Evolutionary conservation across 352 stramenopile species (phyloP).

Genomic region (Globisporangium perplexum): DNA sequence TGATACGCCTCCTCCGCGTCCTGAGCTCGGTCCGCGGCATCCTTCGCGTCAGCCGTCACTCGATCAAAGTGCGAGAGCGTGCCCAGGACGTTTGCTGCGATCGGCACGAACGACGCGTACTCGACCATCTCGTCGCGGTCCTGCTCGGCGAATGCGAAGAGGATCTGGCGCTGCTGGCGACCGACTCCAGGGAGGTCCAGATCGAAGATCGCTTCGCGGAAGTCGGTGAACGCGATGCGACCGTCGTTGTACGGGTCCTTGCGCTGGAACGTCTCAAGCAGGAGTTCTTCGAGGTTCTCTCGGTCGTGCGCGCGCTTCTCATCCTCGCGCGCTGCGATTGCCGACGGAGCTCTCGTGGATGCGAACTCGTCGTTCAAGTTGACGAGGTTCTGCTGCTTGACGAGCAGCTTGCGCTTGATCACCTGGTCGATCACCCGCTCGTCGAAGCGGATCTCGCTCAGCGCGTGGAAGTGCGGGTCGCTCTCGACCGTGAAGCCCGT

Average conservation of each 20-base stretch:
- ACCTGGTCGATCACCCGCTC: constrained; percentile 49
- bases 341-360: constrained; percentile 40
- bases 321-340: constrained; percentile 27
- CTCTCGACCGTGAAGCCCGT: constrained; percentile 55
- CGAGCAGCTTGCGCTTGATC: constrained; percentile 46
- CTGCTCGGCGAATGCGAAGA: constrained; percentile 43
- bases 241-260: constrained; percentile 65
- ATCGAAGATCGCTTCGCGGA: constrained; percentile 30
- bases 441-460: constrained; percentile 40
- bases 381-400: constrained; percentile 35
- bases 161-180: constrained; percentile 31
- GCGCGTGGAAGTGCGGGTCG: constrained; percentile 51
- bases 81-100: constrained; percentile 46
- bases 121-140: constrained; percentile 60
- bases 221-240: constrained; percentile 36
- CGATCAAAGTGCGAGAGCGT: constrained; percentile 18
- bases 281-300: constrained; percentile 45
- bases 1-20: constrained; percentile 27
- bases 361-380: constrained; percentile 58
- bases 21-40: constrained; percentile 6
- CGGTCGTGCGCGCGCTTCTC: constrained; percentile 29
- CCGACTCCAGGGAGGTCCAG: constrained; percentile 27
- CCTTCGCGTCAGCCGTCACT: constrained; percentile 13
- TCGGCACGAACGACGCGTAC: constrained; percentile 38
- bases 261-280: constrained; percentile 57